Evolutionary conservation across 805 yeast species (phyloP), one percentile per base, ranked within the genome.

Genomic region (Nadsonia fulvescens): DNA sequence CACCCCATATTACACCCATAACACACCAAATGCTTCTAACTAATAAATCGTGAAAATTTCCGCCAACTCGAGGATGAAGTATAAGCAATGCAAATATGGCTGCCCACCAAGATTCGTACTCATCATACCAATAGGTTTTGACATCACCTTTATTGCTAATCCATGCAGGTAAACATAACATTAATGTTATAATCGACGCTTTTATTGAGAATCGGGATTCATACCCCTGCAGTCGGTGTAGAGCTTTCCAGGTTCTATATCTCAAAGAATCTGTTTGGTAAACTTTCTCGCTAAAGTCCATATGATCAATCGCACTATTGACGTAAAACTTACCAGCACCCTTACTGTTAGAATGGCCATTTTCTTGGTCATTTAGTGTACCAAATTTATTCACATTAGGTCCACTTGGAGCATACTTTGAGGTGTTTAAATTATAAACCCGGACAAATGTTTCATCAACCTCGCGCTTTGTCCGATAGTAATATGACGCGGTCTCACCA

Each of bases 1-100:
- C 62, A 1, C 61, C 68, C 58, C 63, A 58, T 31, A 61, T 53
- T 7, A 53, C 46, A 3, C 63, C 64, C n/a, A 49, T 14, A 6
- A 60, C 25, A 31, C 58, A 52, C 20, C 50, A 49, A 0, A 40
- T 8, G 0, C 51, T 12, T 33, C 66, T 43, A n/a, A 47, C 43
- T 2, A 37, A 14, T 4, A 46, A 28, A 23, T 46, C 49, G 8
- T 27, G 29, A 12, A 37, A 26, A 23, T 38, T 46, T 9, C 49
- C 49, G 9, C 39, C 39, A 2, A 39, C 47, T 18, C 58, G 51
- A 14, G 63, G 58, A 33, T 61, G 58, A 4, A 53, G 41, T 17
- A 58, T 35, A 16, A 52, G 36, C 28, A 49, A 55, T 13, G 58
- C 44, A 3, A 54, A 26, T 18, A 56, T 14, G 0, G 58, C 54